Evolutionary conservation across 75 land plant species (phyloP).

Genomic region (Isoetes taiwanensis): DNA sequence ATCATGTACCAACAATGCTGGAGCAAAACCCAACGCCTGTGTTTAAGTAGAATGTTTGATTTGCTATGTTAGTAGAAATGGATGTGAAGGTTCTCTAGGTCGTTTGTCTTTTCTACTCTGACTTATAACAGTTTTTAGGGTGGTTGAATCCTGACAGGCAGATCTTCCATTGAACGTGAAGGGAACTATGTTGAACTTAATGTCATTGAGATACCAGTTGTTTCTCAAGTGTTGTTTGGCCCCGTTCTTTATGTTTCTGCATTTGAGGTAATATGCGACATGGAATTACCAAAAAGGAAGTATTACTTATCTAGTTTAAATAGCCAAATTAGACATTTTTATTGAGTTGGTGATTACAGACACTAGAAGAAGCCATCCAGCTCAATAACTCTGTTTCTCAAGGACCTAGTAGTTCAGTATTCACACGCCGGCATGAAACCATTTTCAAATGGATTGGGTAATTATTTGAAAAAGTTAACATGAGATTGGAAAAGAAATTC

Average conservation of each 20-base stretch:
- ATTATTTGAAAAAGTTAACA: too few species aligned
- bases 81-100: neutral
- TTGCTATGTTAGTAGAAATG: neutral
- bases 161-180: conserved; percentile 42
- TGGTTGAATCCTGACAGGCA: conserved; percentile 71
- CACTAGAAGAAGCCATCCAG: conserved; percentile 68
- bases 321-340: too few species aligned
- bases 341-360: conserved; percentile 30
- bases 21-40: too few species aligned
- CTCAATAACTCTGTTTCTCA: conserved; percentile 96
- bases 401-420: conserved; percentile 91
- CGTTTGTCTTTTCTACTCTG: neutral
- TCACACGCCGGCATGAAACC: conserved; percentile 65
- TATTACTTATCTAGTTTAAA: too few species aligned
- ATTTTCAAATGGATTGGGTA: conserved; percentile 96
- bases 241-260: conserved; percentile 90
- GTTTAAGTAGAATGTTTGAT: neutral
- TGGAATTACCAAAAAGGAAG: too few species aligned
- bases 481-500: too few species aligned
- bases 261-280: conserved; percentile 79
- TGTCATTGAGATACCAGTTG: conserved; percentile 77
- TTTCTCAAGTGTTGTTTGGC: conserved; percentile 87
- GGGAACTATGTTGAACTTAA: conserved; percentile 91
- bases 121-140: conserved; percentile 32
- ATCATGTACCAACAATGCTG: neutral